Evolutionary conservation across 2,329 filamentous ascomycete genomes (phyloP).

Genomic region (Allantophomopsis lycopodina): DNA sequence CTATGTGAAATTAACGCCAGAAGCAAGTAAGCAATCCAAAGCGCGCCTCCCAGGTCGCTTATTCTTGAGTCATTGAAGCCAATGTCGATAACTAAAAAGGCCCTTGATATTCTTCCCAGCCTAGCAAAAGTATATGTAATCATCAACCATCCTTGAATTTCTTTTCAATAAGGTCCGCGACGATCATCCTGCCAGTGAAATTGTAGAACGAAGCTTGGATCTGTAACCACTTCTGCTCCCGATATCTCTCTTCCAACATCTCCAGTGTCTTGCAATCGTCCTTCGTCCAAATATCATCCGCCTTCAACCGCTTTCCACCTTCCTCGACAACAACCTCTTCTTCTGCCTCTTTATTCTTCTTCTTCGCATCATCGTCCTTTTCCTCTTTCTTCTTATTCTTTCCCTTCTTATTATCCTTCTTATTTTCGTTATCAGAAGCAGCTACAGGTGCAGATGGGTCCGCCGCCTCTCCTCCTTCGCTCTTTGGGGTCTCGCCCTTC

Average conservation of each 20-base stretch:
- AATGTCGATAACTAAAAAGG: too few species aligned
- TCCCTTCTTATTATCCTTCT: neutral
- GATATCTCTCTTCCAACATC: constrained; percentile 11
- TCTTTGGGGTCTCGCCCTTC: neutral
- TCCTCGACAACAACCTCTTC: neutral
- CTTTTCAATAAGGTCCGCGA: constrained; percentile 13
- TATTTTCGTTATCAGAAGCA: neutral
- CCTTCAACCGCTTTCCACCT: constrained; percentile 3
- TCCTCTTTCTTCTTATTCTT: neutral
- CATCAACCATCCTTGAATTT: constrained; percentile 12
- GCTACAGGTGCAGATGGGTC: neutral
- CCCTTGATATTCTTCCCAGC: too few species aligned
- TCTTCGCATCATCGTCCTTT: neutral
- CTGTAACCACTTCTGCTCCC: constrained; percentile 15
- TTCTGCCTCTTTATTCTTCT: neutral
- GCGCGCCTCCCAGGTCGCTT: too few species aligned
- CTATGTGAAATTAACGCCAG: too few species aligned
- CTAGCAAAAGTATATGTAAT: too few species aligned
- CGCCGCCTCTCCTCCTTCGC: neutral
- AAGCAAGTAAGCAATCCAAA: too few species aligned
- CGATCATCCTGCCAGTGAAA: constrained; percentile 16
- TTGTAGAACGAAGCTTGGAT: constrained; percentile 18
- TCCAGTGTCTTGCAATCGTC: constrained; percentile 16
- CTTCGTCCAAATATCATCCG: constrained; percentile 11
- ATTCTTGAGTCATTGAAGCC: too few species aligned